Evolutionary conservation across 805 yeast species (phyloP).

Genomic region (Clavispora fructus): DNA sequence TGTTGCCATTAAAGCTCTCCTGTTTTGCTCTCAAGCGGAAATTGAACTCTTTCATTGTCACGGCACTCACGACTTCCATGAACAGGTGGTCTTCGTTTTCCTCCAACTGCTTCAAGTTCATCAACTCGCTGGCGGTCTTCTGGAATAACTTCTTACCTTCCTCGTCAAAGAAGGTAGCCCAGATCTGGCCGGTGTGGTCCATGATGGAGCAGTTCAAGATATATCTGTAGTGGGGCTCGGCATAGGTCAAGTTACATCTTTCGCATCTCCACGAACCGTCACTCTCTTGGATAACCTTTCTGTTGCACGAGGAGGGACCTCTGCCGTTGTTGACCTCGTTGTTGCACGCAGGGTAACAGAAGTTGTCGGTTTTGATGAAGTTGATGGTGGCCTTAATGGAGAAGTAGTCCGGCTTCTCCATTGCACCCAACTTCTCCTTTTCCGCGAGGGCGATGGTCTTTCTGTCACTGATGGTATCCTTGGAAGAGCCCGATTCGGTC

Average conservation of each 20-base stretch:
- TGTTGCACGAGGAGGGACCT: constrained; percentile 50
- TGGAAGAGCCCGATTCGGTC: constrained; percentile 37
- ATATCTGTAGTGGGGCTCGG: constrained; percentile 73
- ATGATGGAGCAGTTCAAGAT: constrained; percentile 70
- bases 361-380: constrained; percentile 65
- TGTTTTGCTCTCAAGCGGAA: constrained; percentile 79
- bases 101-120: constrained; percentile 27
- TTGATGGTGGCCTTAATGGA: constrained; percentile 68
- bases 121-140: constrained; percentile 59
- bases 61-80: constrained; percentile 38
- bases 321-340: constrained; percentile 39
- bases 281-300: constrained; percentile 73
- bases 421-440: constrained; percentile 62
- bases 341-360: constrained; percentile 87
- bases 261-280: constrained; percentile 88
- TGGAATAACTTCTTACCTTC: constrained; percentile 69
- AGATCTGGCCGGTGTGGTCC: constrained; percentile 77
- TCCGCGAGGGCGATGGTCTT: constrained; percentile 63
- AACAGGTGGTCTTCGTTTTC: constrained; percentile 41
- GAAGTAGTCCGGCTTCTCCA: constrained; percentile 78
- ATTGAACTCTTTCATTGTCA: constrained; percentile 61
- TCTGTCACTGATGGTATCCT: constrained; percentile 45
- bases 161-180: constrained; percentile 85
- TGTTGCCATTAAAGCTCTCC: constrained; percentile 76
- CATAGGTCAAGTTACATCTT: constrained; percentile 69